Base-by-base conservation (phyloP, 345 rosid species). In the Eucalyptus sideroxylon region DNA sequence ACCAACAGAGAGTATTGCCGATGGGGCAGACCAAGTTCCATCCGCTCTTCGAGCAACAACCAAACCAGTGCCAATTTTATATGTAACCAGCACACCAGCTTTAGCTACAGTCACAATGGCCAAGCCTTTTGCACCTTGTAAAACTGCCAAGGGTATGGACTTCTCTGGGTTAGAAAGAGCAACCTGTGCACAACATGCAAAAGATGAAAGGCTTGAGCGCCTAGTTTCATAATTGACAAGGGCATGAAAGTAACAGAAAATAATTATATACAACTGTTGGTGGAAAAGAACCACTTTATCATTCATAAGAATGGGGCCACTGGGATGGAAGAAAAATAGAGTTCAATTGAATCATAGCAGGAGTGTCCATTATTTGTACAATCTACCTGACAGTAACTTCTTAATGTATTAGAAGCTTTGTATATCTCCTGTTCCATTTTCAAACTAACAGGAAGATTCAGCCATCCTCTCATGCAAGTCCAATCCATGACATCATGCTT, bases 11-110 rank as follows among this genome's bases (percentile, higher is more conserved):
- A 93, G 88, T 90, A 97, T 92, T 12, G 99, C 99, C 55, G 99
- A 97, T 80, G 99, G 99, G 87, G 99, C 99, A 90, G 99, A 98
- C 99, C 99, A 98, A 86, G 99, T 95, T 88, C 99, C 99, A 90
- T 97, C 97, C 34, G 94, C 92, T 89, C 96, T 96, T 90, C 97
- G 95, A 87, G 99, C 94, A 90, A 97, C 86, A 21, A 98, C 99
- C 90, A 97, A 93, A 92, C 99, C 99, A 86, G 99, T 96, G 44
- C 99, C 99, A 40, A 97, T 87, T 92, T 96, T 94, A 94, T 98
- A 96, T 6, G 98, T 69, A 77, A 98, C 88, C 53, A 98, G 88
- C 26, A 94, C 96, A 37, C 99, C 99, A 86, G 96, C 99, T 93
- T 98, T 98, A 53, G 93, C 99, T 91, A 98, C 99, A 3, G 99